Evolutionary conservation across 805 yeast species (phyloP).

Genomic region (Lipomyces mesembrius): DNA sequence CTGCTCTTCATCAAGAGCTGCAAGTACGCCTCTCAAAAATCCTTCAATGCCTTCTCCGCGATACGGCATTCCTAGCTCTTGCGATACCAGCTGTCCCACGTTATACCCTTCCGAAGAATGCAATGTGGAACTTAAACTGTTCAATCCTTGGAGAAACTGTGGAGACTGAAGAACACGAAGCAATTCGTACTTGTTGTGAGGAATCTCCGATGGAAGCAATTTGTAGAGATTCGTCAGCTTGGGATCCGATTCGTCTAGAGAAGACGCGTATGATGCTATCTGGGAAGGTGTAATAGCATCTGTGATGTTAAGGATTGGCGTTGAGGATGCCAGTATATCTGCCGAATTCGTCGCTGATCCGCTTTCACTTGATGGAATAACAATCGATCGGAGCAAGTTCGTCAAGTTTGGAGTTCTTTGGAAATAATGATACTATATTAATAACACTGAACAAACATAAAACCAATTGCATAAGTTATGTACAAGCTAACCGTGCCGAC

Average conservation of each 20-base stretch:
- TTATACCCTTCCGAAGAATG: conserved; percentile 49
- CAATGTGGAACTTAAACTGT: conserved; percentile 52
- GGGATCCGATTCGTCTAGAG: conserved; percentile 38
- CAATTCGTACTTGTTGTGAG: conserved; percentile 49
- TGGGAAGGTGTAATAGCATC: conserved; percentile 25
- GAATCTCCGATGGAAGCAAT: conserved; percentile 53
- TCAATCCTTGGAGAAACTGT: conserved; percentile 53
- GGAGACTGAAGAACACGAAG: conserved; percentile 54
- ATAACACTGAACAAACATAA: conserved; percentile 11
- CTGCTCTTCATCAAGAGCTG: conserved; percentile 18
- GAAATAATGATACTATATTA: conserved; percentile 15
- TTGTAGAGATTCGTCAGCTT: conserved; percentile 48
- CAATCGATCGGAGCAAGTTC: conserved; percentile 28
- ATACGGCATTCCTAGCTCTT: conserved; percentile 55
- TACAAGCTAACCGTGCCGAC: conserved; percentile 3
- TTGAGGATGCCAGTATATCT: conserved; percentile 3
- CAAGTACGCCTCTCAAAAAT: conserved; percentile 53
- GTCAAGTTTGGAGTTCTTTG: conserved; percentile 26
- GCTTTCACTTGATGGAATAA: conserved; percentile 20
- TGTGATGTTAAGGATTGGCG: conserved; percentile 27
- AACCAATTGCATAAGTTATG: not conserved
- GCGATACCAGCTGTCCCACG: conserved; percentile 54
- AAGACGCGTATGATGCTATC: conserved; percentile 21
- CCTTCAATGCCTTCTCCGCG: conserved; percentile 61
- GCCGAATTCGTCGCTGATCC: conserved; percentile 2